Base-by-base conservation (phyloP, 805 yeast species). In the Lipomyces sp. region DNA sequence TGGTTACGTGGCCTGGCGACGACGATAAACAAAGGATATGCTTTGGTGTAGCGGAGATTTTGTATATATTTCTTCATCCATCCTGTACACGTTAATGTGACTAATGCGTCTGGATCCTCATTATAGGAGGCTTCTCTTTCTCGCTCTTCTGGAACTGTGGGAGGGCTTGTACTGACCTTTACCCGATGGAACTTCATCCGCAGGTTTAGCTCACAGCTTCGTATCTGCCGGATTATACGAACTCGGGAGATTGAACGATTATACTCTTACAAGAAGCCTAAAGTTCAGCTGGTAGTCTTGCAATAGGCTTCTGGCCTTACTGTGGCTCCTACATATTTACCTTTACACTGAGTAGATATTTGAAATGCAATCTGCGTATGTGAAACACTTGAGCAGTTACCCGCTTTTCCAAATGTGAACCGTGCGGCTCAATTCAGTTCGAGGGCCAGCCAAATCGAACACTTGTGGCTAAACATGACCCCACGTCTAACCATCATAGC, bases 1-100 rank as follows among this genome's bases (percentile, higher is more conserved):
- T 69, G 71, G 71, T 32, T 69, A 18, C 37, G 70, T 73, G 96
- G 95, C 1, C 80, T 92, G 57, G 92, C 92, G 34, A 86, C 83
- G 62, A 87, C 89, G 2, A 82, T 90, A 39, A 84, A 85, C 72
- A 84, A 83, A 64, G 87, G 80, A 48, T 71, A 75, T 62, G 73
- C 80, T 13, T 65, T 80, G 59, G 73, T 77, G 24, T 79, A 71
- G 72, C 42, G 15, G 57, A 8, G 39, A 5, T 51, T 15, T 37
- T 4, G 11, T n/a, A 39, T 6, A n/a, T 35, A 15, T n/a, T 29
- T 50, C 37, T 39, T 53, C 29, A 30, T 8, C 4, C 32, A 29
- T 18, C 35, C 29, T 60, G 45, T 48, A 59, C 30, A 33, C 32
- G 50, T 24, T 24, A 3, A n/a, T 33, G 4, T 30, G 35, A 29